Base-by-base conservation (phyloP, 805 yeast species). In the Saturnispora saitoi region DNA sequence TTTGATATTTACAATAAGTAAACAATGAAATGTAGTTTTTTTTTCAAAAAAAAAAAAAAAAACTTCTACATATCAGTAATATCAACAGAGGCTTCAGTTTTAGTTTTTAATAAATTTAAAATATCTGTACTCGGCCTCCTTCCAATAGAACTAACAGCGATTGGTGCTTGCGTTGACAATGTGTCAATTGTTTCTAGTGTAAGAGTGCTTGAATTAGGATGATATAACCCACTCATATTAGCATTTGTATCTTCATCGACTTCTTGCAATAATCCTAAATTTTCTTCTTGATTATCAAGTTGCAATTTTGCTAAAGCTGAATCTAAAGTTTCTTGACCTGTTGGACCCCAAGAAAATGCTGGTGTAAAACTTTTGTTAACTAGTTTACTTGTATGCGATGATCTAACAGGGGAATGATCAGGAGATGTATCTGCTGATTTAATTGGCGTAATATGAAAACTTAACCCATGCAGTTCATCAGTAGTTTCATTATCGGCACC, bases 361-460 rank as follows among this genome's bases (percentile, higher is more conserved):
- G 62, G 60, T 20, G 58, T 51, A 31, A 60, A 38, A 4, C 55
- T 50, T 0, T 63, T 54, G 30, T 53, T 56, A 4, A 58, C 49
- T 4, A 63, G 47, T 24, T 48, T 56, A 43, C 48, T 44, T 22
- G 60, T 54, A 31, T 47, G 56, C 1, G 58, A 20, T 12, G 49
- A 30, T 32, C 54, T 34, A 17, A 34, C 24, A 24, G 47, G 51
- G 3, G 53, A 39, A 22, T 42, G 34, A 1, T 54, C 52, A 8
- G 58, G 58, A 9, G 65, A 62, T 10, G 44, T 45, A 4, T 64
- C 61, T 31, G 58, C 39, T 17, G 65, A 61, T 50, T 62, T 50
- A 11, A 63, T 56, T 24, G 66, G 66, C 2, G 55, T 57, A 17
- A 62, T 62, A 32, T 58, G 55, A 48, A 63, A 59, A 43, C 54